Percentiles rank a stretch among this genome's conserved stretches.
These are phyloP conservation scores for Penicillium chermesinum DNA, from an alignment of 495 filamentous ascomycete species.

Conservation along the genomic window DNA sequence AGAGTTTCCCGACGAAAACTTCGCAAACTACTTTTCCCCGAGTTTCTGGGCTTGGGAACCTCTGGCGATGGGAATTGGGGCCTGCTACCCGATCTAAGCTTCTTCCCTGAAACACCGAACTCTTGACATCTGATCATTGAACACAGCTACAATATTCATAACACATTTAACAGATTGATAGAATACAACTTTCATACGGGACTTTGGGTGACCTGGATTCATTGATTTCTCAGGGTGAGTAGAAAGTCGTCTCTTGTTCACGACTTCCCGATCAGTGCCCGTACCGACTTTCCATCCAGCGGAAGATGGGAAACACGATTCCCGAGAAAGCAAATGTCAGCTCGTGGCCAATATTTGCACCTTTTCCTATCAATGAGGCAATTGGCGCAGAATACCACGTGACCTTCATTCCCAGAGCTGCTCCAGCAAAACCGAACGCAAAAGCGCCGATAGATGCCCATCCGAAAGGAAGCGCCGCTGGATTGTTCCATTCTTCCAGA, in stretches of 20 bases:
- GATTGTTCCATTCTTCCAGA: conserved; percentile 51
- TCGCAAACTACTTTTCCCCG: conserved; percentile 26
- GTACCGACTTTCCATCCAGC: conserved; percentile 21
- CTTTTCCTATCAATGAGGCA: conserved; percentile 53
- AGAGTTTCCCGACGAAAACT: conserved; percentile 12
- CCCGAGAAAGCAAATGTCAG: conserved; percentile 39
- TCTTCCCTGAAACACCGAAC: conserved; percentile 15
- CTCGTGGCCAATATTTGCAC: conserved; percentile 68
- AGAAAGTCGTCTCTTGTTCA: too few species aligned
- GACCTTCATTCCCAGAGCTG: conserved; percentile 68
- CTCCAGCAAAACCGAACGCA: conserved; percentile 56
- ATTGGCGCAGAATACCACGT: conserved; percentile 63
- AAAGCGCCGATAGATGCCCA: conserved; percentile 60
- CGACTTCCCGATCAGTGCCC: conserved; percentile 3
- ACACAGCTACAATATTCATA: not conserved
- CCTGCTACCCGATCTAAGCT: conserved; percentile 17
- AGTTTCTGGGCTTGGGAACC: conserved; percentile 24
- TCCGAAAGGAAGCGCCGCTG: conserved; percentile 54
- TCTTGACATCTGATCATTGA: not conserved
- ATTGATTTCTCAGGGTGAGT: too few species aligned
- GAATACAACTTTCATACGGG: too few species aligned
- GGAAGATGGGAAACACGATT: conserved; percentile 16
- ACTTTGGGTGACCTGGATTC: too few species aligned
- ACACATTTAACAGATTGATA: too few species aligned
- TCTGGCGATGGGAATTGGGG: conserved; percentile 27